Evolutionary conservation across 495 filamentous ascomycete species (phyloP).

Genomic region (Aspergillus ellipticus): DNA sequence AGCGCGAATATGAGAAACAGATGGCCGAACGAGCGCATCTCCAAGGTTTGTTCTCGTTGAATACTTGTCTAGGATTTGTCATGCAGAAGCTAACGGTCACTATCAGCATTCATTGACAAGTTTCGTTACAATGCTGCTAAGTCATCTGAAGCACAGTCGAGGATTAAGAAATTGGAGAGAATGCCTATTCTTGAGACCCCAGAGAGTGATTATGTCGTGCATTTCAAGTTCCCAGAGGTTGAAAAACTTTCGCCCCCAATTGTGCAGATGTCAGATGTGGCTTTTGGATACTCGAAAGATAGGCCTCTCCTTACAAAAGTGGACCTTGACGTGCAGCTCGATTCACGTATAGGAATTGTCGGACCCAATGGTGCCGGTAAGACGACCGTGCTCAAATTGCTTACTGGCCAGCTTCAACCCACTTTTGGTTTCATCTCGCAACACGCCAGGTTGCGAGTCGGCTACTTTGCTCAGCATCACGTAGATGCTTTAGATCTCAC

Average conservation of each 20-base stretch:
- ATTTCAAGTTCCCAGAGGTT: constrained; percentile 97
- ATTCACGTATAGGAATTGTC: constrained; percentile 97
- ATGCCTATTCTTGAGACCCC: constrained; percentile 91
- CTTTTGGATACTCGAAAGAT: constrained; percentile 83
- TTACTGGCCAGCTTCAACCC: constrained; percentile 79
- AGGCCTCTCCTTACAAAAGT: constrained; percentile 79
- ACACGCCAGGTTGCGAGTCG: constrained; percentile 81
- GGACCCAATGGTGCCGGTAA: constrained; percentile 99
- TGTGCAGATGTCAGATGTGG: constrained; percentile 91
- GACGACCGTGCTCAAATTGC: constrained; percentile 90
- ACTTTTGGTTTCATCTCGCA: constrained; percentile 79
- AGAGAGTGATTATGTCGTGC: constrained; percentile 90
- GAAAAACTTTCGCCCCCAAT: constrained; percentile 97
- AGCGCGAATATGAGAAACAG: constrained; percentile 98
- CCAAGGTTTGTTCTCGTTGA: constrained; percentile 41
- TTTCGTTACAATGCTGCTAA: constrained; percentile 99
- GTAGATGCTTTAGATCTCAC: constrained; percentile 94
- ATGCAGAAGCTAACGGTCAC: constrained; percentile 2
- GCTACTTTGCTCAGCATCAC: constrained; percentile 98
- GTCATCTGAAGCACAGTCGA: constrained; percentile 93
- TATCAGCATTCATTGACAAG: constrained; percentile 92
- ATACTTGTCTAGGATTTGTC: not conserved
- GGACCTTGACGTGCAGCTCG: constrained; percentile 94
- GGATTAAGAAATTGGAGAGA: constrained; percentile 97
- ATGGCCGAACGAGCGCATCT: constrained; percentile 91